A percentile compares a stretch with the other conserved stretches of the same genome.
phyloP scores from a whole-genome alignment of 495 filamentous ascomycete species.

The Penicillium tannophilum region DNA sequence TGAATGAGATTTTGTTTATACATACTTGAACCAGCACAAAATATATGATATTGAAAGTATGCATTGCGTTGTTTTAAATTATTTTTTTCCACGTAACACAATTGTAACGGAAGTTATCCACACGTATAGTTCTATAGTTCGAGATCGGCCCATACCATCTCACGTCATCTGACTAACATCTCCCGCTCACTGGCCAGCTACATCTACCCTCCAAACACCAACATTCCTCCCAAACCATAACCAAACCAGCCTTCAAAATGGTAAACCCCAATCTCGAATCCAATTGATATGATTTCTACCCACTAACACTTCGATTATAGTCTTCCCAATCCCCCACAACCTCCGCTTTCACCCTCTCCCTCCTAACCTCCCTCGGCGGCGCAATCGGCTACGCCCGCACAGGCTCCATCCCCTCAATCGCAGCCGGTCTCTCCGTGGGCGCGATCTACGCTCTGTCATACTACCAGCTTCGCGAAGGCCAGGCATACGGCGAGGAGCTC shows the following conservation, averaged over 20 bases:
- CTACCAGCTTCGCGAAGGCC: constrained; percentile 41
- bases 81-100: background rate
- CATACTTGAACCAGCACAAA: background rate
- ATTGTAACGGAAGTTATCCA: no score
- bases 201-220: background rate
- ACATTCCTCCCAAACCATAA: background rate
- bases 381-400: constrained; percentile 82
- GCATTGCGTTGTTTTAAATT: background rate
- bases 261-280: constrained; percentile 13
- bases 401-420: constrained; percentile 81
- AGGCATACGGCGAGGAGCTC: constrained; percentile 73
- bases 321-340: constrained; percentile 22
- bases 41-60: no score
- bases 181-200: background rate
- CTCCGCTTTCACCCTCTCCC: constrained; percentile 72
- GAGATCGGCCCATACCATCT: background rate
- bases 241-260: constrained; percentile 16
- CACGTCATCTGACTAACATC: background rate
- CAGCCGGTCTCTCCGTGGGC: constrained; percentile 81
- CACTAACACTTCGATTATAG: background rate
- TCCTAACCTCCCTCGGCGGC: constrained; percentile 83
- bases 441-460: constrained; percentile 54
- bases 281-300: constrained; percentile 4
- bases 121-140: background rate
- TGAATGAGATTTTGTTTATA: background rate